A percentile compares a stretch with the other conserved stretches of the same genome.
phyloP scores from a whole-genome alignment of 495 filamentous ascomycete species.

The Aspergillus saccharolyticus region DNA sequence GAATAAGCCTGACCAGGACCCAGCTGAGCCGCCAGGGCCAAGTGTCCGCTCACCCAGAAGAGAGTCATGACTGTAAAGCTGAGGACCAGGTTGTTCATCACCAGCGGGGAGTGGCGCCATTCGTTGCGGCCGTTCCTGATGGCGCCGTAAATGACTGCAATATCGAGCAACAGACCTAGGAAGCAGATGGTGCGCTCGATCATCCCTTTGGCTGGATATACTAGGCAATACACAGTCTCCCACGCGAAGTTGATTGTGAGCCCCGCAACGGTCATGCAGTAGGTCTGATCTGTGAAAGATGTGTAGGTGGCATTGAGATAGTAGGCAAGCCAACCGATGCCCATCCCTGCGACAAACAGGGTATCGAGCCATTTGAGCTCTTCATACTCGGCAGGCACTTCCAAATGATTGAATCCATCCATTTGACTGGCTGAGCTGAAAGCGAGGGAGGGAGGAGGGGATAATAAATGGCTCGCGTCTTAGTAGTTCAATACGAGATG shows the following conservation, averaged over 20 bases:
- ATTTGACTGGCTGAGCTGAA: slow-evolving; percentile 1
- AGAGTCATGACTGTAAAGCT: slow-evolving; percentile 7
- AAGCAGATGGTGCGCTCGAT: neutral
- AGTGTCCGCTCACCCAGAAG: slow-evolving; percentile 5
- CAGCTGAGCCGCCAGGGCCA: slow-evolving; percentile 6
- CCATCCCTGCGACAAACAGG: slow-evolving; percentile 14
- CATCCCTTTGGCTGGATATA: slow-evolving; percentile 10
- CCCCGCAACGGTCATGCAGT: slow-evolving; percentile 18
- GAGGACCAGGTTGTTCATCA: slow-evolving; percentile 3
- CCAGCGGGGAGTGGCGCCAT: slow-evolving; percentile 17
- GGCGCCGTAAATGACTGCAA: slow-evolving; percentile 13
- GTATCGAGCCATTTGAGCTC: slow-evolving; percentile 7
- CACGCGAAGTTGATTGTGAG: slow-evolving; percentile 21
- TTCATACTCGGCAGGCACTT: slow-evolving; percentile 9
- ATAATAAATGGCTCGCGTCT: neutral
- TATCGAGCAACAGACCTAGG: slow-evolving; percentile 9
- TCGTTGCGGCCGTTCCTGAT: slow-evolving; percentile 14
- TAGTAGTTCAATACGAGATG: neutral
- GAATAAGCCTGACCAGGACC: neutral
- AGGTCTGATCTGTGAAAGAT: slow-evolving; percentile 18
- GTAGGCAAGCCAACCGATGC: slow-evolving; percentile 16
- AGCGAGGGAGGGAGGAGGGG: neutral
- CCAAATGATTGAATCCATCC: slow-evolving; percentile 13
- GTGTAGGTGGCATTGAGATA: slow-evolving; percentile 15
- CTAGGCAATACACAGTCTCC: slow-evolving; percentile 18